Conservation (phyloP, 495 filamentous ascomycete species). For the Massariosphaeria phaeospora region DNA sequence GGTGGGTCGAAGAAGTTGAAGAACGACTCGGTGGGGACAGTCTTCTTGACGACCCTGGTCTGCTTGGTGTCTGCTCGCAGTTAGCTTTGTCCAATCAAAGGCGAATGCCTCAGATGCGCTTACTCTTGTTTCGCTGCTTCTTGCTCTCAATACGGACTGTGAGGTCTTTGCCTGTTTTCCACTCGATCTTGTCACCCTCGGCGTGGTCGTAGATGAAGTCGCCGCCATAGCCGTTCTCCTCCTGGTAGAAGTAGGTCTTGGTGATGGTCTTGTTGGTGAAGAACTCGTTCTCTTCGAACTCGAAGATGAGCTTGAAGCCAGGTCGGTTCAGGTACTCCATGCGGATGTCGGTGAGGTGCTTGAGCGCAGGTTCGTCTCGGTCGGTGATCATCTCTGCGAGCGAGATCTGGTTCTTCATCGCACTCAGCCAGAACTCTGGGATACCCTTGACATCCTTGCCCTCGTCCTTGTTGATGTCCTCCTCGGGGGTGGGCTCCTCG, state of each 20-base stretch:
- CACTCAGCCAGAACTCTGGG: slow-evolving; percentile 98
- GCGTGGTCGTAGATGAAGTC: slow-evolving; percentile 99
- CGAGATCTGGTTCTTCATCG: slow-evolving; percentile 98
- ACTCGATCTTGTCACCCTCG: slow-evolving; percentile 95
- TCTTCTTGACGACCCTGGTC: slow-evolving; percentile 97
- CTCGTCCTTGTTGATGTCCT: slow-evolving; percentile 50
- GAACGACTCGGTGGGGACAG: slow-evolving; percentile 96
- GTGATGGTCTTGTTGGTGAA: slow-evolving; percentile 96
- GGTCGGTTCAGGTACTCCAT: slow-evolving; percentile 99
- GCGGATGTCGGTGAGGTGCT: slow-evolving; percentile 86
- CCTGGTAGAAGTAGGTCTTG: slow-evolving; percentile 99
- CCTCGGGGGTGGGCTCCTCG: slow-evolving; percentile 53
- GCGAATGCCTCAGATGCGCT: slow-evolving; percentile 34
- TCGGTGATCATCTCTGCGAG: slow-evolving; percentile 98
- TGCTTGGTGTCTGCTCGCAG: slow-evolving; percentile 81
- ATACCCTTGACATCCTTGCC: slow-evolving; percentile 61
- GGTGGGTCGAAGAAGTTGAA: slow-evolving; percentile 99
- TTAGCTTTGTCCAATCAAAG: slow-evolving; percentile 5
- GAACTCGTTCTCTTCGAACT: slow-evolving; percentile 89
- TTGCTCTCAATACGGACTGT: slow-evolving; percentile 95
- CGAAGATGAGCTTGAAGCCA: slow-evolving; percentile 96
- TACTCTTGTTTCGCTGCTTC: slow-evolving; percentile 99
- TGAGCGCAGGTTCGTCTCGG: slow-evolving; percentile 87
- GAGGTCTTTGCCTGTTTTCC: slow-evolving; percentile 88
- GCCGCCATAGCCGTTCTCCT: slow-evolving; percentile 95